A percentile compares a stretch with the other conserved stretches of the same genome.
These are phyloP conservation scores for Vachellia collinsii DNA, from an alignment of 306 rosid genomes.

Conservation along the genomic window DNA sequence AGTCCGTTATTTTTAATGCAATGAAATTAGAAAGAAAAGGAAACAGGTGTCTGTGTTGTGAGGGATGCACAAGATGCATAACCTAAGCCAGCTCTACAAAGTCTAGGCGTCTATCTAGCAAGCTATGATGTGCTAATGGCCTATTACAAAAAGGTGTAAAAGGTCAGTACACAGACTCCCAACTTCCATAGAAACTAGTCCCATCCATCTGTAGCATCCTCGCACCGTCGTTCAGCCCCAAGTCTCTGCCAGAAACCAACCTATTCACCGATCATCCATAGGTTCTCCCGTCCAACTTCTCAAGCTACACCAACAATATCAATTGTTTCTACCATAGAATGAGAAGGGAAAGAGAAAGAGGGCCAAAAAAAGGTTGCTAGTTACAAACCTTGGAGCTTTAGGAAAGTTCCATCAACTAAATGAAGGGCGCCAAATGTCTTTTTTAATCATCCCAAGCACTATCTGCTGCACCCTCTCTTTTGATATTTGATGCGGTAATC, in stretches of 20 bases:
- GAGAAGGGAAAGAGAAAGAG: neutral
- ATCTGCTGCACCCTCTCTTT: conserved; percentile 79
- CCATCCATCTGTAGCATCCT: conserved; percentile 46
- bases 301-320: conserved; percentile 33
- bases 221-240: conserved; percentile 10
- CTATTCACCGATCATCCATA: conserved; percentile 35
- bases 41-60: conserved; percentile 33
- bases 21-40: conserved; percentile 34
- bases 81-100: conserved; percentile 45
- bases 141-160: conserved; percentile 39
- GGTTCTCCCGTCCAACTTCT: neutral
- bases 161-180: conserved; percentile 38
- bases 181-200: conserved; percentile 39
- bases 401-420: conserved; percentile 37
- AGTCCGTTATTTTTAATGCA: neutral
- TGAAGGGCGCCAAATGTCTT: conserved; percentile 31
- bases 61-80: conserved; percentile 48
- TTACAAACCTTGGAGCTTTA: conserved; percentile 40
- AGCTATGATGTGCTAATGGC: conserved; percentile 41
- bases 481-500: conserved; percentile 55
- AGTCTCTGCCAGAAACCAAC: conserved; percentile 33
- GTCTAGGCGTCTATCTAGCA: conserved; percentile 34
- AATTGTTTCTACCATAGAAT: neutral
- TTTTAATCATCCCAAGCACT: conserved; percentile 85
- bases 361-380: neutral